Evolutionary conservation across 1,284 basidiomycete genomes (phyloP).

Genomic region (Pholiota adiposa): DNA sequence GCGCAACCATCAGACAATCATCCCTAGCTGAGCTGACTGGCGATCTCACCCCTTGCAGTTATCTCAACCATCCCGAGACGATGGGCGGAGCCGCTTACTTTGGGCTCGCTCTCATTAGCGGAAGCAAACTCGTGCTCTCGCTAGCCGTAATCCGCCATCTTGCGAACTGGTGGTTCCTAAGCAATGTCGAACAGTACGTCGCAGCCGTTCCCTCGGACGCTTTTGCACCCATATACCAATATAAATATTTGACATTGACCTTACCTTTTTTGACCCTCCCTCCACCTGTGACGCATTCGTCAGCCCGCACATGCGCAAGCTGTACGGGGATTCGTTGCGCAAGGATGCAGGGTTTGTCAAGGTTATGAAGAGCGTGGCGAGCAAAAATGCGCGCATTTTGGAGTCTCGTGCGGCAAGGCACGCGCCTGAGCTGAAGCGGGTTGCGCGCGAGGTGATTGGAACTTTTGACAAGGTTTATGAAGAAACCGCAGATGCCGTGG

Average conservation of each 20-base stretch:
- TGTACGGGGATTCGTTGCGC: constrained; percentile 91
- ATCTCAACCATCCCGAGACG: constrained; percentile 95
- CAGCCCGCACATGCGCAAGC: constrained; percentile 93
- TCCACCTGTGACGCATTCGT: not conserved
- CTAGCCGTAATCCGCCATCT: constrained; percentile 88
- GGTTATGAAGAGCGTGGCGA: constrained; percentile 91
- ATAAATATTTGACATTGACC: constrained; percentile 1
- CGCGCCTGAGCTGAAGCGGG: constrained; percentile 76
- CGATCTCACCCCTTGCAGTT: constrained; percentile 43
- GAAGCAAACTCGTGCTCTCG: constrained; percentile 83
- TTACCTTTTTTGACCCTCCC: not conserved
- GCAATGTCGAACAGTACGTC: constrained; percentile 83
- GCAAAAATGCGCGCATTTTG: constrained; percentile 75
- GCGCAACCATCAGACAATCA: constrained; percentile 18
- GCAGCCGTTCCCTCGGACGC: not conserved
- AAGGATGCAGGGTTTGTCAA: constrained; percentile 97
- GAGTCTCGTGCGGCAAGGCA: constrained; percentile 71
- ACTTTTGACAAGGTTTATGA: constrained; percentile 95
- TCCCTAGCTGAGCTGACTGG: not conserved
- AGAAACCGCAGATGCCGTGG: constrained; percentile 88
- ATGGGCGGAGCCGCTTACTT: constrained; percentile 97
- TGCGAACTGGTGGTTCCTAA: constrained; percentile 92
- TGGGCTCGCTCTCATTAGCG: constrained; percentile 89
- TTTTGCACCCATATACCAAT: constrained; percentile 6
- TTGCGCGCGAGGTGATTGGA: constrained; percentile 89